Evolutionary conservation across 768 basidiomycete species (phyloP), one percentile per base, ranked within the genome.

Genomic region (Mycena indigotica): DNA sequence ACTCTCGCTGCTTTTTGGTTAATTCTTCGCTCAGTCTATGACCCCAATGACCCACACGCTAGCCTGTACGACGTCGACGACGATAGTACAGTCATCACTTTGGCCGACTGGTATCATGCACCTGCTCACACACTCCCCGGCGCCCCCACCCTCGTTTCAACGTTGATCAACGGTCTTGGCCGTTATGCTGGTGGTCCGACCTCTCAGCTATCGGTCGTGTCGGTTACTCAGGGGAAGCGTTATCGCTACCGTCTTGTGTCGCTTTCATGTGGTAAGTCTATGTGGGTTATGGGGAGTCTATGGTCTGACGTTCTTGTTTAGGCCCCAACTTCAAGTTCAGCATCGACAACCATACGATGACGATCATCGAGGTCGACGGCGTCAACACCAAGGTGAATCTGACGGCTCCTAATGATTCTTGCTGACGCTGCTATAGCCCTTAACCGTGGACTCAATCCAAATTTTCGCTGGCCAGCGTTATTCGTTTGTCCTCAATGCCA

Each of bases 241-340:
- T 85, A 84, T 61, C 78, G 84, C 23, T 79, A 85, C 68, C 78
- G 83, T 3, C 32, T 85, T 2, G 60, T 84, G 50, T 70, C 61
- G 53, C 76, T 79, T 52, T 76, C 78, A 13, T 82, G 82, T 66
- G 77, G 32, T 35, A 35, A 8, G 32, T 35, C 17, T 17, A 8
- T 35, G 8, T 35, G 17, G 8, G 10, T 35, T 35, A 8, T 35
- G 10, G 32, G 10, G 32, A 35, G 17, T 35, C 32, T 35, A 21
- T 17, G 2, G 10, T 8, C 32, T 35, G 17, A 35, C 17, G 32
- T 17, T 35, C 17, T 35, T 35, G 32, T 17, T 35, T 35, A 8
- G 10, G 78, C 48, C 75, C 65, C 59, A 70, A 56, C 70, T 80
- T 69, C 60, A 61, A 50, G n/a, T 78, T 79, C 65, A 73, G 70